A percentile compares a stretch with the other conserved stretches of the same genome.
phyloP scores from a whole-genome alignment of 169 alveolate species.

The Plasmodium yoelii region DNA sequence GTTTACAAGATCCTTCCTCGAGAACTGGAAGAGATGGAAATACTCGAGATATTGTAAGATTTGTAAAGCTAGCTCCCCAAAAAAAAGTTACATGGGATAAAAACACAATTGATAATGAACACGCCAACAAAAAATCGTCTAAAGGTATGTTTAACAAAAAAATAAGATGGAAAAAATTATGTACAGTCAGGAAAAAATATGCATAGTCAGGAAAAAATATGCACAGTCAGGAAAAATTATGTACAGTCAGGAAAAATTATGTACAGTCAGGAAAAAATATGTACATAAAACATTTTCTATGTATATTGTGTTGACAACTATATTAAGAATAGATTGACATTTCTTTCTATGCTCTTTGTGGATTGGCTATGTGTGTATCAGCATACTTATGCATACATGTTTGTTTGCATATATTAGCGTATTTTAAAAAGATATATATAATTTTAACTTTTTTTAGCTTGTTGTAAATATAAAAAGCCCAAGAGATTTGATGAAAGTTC shows the following conservation, averaged over 20 bases:
- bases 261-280: neutral
- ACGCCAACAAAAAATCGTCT: constrained; percentile 71
- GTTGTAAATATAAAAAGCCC: constrained; percentile 72
- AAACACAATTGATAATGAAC: constrained; percentile 61
- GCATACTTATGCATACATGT: neutral
- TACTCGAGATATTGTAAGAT: constrained; percentile 31
- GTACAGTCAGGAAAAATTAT: neutral
- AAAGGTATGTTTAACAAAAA: constrained; percentile 28
- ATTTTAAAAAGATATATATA: neutral
- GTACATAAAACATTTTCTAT: neutral
- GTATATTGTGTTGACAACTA: neutral
- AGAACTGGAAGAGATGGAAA: constrained; percentile 52
- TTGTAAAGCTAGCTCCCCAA: constrained; percentile 65
- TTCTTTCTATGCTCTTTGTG: neutral
- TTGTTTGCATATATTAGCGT: neutral
- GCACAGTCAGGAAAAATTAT: neutral
- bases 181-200: neutral
- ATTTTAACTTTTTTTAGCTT: neutral
- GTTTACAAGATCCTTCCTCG: constrained; percentile 44
- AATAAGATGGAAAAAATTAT: neutral
- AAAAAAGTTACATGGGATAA: constrained; percentile 73
- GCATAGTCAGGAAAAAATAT: too few relatives aligned
- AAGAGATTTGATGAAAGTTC: constrained; percentile 73
- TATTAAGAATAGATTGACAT: neutral
- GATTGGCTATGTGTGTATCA: neutral